Percentiles rank a stretch among this genome's conserved stretches.
phyloP scores from a whole-genome alignment of 192 early-diverging fungal species.

The Backusella psychrophila region DNA sequence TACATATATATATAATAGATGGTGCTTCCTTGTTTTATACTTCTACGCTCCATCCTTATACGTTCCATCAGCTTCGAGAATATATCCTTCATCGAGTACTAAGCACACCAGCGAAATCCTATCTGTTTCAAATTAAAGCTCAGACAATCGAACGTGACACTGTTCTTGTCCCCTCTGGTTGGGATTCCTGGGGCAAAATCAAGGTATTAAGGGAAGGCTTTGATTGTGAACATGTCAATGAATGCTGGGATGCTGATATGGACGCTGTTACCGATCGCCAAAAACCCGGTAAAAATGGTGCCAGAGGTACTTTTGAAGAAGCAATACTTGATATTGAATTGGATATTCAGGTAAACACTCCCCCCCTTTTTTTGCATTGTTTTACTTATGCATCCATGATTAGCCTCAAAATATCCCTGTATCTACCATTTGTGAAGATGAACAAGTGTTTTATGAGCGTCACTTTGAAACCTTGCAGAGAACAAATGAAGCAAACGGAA shows the following conservation, averaged over 20 bases:
- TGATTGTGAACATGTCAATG: constrained; percentile 58
- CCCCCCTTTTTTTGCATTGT: background rate
- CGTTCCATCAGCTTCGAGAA: constrained; percentile 71
- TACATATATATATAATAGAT: constrained; percentile 42
- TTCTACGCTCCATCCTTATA: constrained; percentile 73
- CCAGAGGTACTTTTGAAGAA: constrained; percentile 60
- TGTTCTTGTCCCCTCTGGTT: constrained; percentile 88
- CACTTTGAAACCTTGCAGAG: constrained; percentile 71
- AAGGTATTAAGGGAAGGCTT: constrained; percentile 71
- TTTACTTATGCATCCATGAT: background rate
- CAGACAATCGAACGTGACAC: constrained; percentile 86
- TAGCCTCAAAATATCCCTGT: constrained; percentile 62
- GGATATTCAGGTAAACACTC: constrained; percentile 37
- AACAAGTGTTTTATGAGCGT: constrained; percentile 84
- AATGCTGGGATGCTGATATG: constrained; percentile 63
- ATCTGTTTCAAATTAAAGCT: constrained; percentile 65
- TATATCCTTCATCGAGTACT: constrained; percentile 81
- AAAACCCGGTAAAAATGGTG: constrained; percentile 37
- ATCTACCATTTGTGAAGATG: constrained; percentile 77
- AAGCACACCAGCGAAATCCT: constrained; percentile 34
- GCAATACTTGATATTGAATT: constrained; percentile 46
- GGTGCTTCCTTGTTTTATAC: constrained; percentile 92
- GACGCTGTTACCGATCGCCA: constrained; percentile 26
- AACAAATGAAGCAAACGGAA: constrained; percentile 49
- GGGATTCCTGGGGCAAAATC: constrained; percentile 93